phyloP scores from a whole-genome alignment of 2,329 filamentous ascomycete genomes.

The Clarireedia paspali region DNA sequence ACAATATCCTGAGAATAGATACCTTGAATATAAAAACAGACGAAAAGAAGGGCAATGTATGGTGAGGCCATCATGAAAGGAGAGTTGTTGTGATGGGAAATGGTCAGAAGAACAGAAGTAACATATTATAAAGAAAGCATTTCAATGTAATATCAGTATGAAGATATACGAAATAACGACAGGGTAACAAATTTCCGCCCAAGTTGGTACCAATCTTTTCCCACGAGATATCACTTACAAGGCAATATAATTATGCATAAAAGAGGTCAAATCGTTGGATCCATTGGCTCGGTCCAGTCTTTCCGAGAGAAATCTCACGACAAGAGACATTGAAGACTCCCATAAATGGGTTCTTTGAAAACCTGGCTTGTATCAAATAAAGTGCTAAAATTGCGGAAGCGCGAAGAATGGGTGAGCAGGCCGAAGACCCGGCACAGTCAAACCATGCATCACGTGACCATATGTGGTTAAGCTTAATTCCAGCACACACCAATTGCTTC shows the following conservation, averaged over 20 bases:
- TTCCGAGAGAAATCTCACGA: not conserved
- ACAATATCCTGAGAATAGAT: slow-evolving; percentile 44
- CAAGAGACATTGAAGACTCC: too few species aligned
- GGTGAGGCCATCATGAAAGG: slow-evolving; percentile 9
- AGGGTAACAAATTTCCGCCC: not conserved
- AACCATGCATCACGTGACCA: not conserved
- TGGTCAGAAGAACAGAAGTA: not conserved
- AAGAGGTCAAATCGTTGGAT: slow-evolving; percentile 3
- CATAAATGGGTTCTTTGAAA: slow-evolving; percentile 1
- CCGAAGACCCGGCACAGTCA: not conserved
- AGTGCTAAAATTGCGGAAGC: slow-evolving; percentile 2
- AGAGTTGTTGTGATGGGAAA: not conserved
- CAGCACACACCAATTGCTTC: not conserved
- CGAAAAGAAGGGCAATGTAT: slow-evolving; percentile 11
- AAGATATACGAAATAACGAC: slow-evolving; percentile 4
- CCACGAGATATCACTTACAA: not conserved
- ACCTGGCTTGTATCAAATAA: slow-evolving; percentile 17
- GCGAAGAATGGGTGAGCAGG: not conserved
- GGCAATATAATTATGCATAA: slow-evolving; percentile 10
- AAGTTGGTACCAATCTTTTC: not conserved
- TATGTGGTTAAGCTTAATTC: not conserved
- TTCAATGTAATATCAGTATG: slow-evolving; percentile 3
- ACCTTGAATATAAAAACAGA: slow-evolving; percentile 14
- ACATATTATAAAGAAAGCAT: not conserved
- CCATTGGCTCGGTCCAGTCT: not conserved